Base-by-base conservation (phyloP, 1,284 basidiomycete genomes). In the Malassezia pachydermatis region DNA sequence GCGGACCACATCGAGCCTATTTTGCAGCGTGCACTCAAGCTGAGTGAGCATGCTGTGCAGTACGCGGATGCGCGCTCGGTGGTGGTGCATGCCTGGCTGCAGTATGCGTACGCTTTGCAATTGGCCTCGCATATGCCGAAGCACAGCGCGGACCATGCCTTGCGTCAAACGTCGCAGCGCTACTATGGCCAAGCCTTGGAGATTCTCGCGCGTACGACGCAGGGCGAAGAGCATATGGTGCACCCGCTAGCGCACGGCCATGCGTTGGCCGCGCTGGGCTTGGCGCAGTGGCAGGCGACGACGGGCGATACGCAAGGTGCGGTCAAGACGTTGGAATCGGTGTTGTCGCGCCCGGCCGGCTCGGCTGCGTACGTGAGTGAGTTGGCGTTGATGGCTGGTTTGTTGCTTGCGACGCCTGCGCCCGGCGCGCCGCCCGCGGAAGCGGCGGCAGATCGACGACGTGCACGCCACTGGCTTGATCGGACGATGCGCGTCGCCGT, bases 11-110 rank as follows among this genome's bases (percentile, higher is more conserved):
- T 30, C 23, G 54, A 58, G 37, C 54, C 53, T 19, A 57, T 53
- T 44, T 65, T 63, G 24, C 51, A 45, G 13, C 57, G 58, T 29
- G 65, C 68, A 5, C 56, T 69, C 45, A 71, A 69, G 55, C 58
- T 71, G 4, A 59, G 58, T 29, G 68, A 71, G 36, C 67, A 70
- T 27, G 67, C 68, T 7, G 55, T 70, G 40, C 68, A 71, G 54
- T 69, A 65, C 19, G 63, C 68, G 14, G 68, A 71, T 44, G 50
- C 57, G 2, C 47, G 57, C n/a, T 34, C 56, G 9, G 57, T 61
- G 27, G 50, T 65, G 39, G 48, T 59, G 25, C 60, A 68, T 27
- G 66, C 65, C 8, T 57, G 57, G 50, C 59, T 69, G 32, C 47
- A 56, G 44, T 62, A 61, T 33, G 68, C 68, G 5, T 58, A 65